Conservation (phyloP, 2,329 filamentous ascomycete genomes). For the Thyridium curvatum region DNA sequence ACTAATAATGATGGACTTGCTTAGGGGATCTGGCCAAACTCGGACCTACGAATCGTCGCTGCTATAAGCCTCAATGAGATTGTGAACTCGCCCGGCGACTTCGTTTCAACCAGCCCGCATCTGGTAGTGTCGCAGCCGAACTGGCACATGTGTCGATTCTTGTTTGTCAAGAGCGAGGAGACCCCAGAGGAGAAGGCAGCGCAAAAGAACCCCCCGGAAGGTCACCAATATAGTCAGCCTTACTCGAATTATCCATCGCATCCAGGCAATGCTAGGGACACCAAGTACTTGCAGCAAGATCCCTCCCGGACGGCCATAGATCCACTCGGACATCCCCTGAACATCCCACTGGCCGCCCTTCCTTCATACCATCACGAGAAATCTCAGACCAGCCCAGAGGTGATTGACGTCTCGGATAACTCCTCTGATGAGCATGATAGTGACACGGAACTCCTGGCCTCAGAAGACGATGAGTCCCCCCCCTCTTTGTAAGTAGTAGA, state of each 20-base stretch:
- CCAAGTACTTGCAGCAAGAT: neutral
- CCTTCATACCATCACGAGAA: neutral
- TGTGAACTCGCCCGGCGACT: constrained; percentile 64
- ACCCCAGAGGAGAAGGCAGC: neutral
- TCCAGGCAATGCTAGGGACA: too few species aligned
- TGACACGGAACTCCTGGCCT: neutral
- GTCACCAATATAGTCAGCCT: neutral
- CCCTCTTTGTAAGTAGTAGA: constrained; percentile 1
- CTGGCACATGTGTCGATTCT: constrained; percentile 86
- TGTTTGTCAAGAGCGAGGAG: constrained; percentile 49
- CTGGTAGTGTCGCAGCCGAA: constrained; percentile 70
- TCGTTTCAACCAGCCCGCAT: constrained; percentile 47
- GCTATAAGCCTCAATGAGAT: constrained; percentile 80
- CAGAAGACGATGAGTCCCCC: neutral
- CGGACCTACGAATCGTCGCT: constrained; percentile 48
- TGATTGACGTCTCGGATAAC: neutral
- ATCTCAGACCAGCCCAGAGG: neutral
- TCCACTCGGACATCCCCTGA: neutral
- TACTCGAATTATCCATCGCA: too few species aligned
- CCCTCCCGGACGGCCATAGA: neutral
- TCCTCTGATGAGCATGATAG: neutral
- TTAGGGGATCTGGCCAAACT: constrained; percentile 53
- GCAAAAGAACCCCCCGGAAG: neutral
- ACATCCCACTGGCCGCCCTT: constrained; percentile 1
- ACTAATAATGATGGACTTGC: constrained; percentile 1